phyloP scores from a whole-genome alignment of 1,139 yeast species.

The Geotrichum europaeum region DNA sequence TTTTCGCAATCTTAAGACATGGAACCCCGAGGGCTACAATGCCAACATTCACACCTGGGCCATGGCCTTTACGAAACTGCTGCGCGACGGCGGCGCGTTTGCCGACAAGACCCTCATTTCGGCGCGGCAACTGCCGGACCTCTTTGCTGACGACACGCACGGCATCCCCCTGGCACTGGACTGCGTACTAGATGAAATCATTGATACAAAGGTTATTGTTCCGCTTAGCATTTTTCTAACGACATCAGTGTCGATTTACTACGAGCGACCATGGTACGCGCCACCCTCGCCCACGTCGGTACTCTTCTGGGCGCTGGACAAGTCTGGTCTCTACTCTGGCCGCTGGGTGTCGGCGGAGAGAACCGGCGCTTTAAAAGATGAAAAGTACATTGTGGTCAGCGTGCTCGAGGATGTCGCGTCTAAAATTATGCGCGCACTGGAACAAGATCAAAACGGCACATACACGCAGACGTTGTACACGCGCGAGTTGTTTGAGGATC shows the following conservation, averaged over 20 bases:
- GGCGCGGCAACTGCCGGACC: slow-evolving; percentile 27
- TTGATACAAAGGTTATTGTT: slow-evolving; percentile 25
- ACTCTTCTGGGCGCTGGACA: slow-evolving; percentile 21
- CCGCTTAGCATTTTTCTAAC: slow-evolving; percentile 24
- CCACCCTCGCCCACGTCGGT: slow-evolving; percentile 11
- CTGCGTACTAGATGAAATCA: slow-evolving; percentile 32
- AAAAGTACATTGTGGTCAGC: slow-evolving; percentile 27
- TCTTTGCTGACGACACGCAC: slow-evolving; percentile 27
- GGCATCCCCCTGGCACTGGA: slow-evolving; percentile 36
- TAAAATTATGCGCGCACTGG: slow-evolving; percentile 18
- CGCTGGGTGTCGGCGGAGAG: slow-evolving; percentile 24
- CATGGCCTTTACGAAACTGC: slow-evolving; percentile 30
- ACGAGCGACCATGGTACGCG: slow-evolving; percentile 10
- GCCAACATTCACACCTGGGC: slow-evolving; percentile 70
- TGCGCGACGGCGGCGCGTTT: slow-evolving; percentile 24
- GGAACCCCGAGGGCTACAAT: slow-evolving; percentile 62
- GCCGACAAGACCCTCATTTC: slow-evolving; percentile 25
- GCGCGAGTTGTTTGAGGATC: slow-evolving; percentile 20
- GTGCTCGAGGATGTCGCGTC: slow-evolving; percentile 23
- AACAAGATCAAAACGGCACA: slow-evolving; percentile 16
- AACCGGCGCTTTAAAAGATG: slow-evolving; percentile 24
- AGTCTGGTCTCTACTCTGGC: slow-evolving; percentile 22
- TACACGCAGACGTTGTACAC: slow-evolving; percentile 28
- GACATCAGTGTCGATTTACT: slow-evolving; percentile 7
- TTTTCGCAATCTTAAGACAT: slow-evolving; percentile 45